These are phyloP conservation scores for Ascochyta pisi DNA, from an alignment of 2,329 filamentous ascomycete genomes.

Conservation along the genomic window DNA sequence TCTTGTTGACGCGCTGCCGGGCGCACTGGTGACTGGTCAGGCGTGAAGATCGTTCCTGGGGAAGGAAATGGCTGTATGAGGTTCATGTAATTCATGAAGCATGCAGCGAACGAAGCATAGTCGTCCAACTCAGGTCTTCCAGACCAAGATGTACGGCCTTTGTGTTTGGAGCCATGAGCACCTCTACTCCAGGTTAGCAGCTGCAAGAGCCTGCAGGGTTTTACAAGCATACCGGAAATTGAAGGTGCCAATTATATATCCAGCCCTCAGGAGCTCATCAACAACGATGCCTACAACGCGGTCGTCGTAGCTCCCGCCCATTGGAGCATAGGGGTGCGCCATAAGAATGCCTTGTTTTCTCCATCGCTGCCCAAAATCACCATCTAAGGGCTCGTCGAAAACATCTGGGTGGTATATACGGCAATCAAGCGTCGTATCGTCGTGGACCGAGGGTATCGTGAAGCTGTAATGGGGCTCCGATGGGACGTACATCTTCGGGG, in stretches of 20 bases:
- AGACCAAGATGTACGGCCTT: conserved; percentile 86
- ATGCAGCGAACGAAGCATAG: conserved; percentile 82
- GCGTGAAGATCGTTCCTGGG: conserved; percentile 20
- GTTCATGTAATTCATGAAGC: conserved; percentile 76
- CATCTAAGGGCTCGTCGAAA: conserved; percentile 25
- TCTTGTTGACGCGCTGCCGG: neutral
- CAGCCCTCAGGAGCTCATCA: conserved; percentile 68
- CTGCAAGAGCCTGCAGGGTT: neutral
- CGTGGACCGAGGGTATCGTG: conserved; percentile 83
- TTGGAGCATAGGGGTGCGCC: conserved; percentile 87
- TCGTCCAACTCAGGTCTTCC: conserved; percentile 80
- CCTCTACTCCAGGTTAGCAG: conserved; percentile 64
- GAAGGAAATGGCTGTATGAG: conserved; percentile 52
- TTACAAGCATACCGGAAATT: conserved; percentile 76
- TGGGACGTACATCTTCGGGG: conserved; percentile 33
- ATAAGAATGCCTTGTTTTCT: conserved; percentile 67
- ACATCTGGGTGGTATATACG: conserved; percentile 72
- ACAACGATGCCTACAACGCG: conserved; percentile 73
- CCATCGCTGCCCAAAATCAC: conserved; percentile 29
- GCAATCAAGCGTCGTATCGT: conserved; percentile 77
- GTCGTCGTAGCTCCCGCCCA: conserved; percentile 88
- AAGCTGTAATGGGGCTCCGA: conserved; percentile 62
- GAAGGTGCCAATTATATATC: conserved; percentile 83
- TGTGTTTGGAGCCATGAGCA: conserved; percentile 66
- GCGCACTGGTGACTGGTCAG: conserved; percentile 23